Evolutionary conservation across 805 yeast genomes (phyloP), one percentile per base, ranked within the genome.

Genomic region (Candida alai): DNA sequence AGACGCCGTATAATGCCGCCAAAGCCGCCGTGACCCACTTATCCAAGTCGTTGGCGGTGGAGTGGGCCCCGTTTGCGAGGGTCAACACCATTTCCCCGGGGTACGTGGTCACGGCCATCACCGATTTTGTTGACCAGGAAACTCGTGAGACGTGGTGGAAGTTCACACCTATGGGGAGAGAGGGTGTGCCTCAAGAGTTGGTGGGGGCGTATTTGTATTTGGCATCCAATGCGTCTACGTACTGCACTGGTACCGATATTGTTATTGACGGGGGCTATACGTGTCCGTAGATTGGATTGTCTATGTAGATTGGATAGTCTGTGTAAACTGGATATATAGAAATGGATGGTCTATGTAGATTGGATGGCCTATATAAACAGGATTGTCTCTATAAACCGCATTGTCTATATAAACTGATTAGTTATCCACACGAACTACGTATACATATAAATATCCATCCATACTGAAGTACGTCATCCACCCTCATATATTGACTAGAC

Each of bases 1-100:
- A 86, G 62, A 83, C 95, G 11, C 78, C 83, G 22, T 86, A 86
- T 68, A 85, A 86, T 51, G 85, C 85, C n/a, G 84, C 88, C 47
- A 87, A 65, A 52, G 70, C 72, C 27, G 72, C 67, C 2, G 57
- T 84, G 18, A 55, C 79, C 43, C 95, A 87, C 53, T 69, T 86
- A 45, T 75, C 82, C 20, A 80, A 70, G 56, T 83, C 93, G 1
- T 65, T 86, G 43, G 90, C 95, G 9, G 78, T 85, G 27, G 96
- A 87, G 65, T 87, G 93, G 90, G 76, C 88, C 12, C 43, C 54
- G 24, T 82, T 80, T 51, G 94, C 90, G 12, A 73, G 95, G 45
- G 90, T 80, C 38, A 85, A 85, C 66, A 68, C 84, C 19, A 73
- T 85, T 20, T 79, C 88, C 22, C 72, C 72, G 7, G 72, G 72